A percentile compares a stretch with the other conserved stretches of the same genome.
phyloP scores from a whole-genome alignment of 2,329 filamentous ascomycete species.

The Rhynchosporium secalis region DNA sequence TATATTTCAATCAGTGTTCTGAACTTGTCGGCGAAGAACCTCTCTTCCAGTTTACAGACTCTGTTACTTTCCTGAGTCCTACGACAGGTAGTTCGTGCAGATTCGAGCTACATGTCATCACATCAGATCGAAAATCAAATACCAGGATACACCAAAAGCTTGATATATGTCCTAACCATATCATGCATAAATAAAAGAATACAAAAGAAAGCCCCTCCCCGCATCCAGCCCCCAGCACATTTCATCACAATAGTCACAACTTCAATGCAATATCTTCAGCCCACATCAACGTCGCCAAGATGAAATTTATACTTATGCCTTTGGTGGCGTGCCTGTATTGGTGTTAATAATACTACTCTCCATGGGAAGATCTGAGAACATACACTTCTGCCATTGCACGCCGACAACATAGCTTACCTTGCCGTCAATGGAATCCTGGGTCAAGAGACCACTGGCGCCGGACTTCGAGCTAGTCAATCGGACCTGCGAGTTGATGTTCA shows the following conservation, averaged over 20 bases:
- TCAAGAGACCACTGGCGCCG: constrained; percentile 44
- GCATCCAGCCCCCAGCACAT: neutral
- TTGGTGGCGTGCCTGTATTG: constrained; percentile 7
- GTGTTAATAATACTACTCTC: neutral
- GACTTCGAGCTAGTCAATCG: constrained; percentile 42
- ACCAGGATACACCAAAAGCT: constrained; percentile 25
- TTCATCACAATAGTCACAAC: neutral
- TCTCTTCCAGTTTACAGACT: too few relatives aligned
- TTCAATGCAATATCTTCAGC: constrained; percentile 15
- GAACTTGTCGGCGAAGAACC: too few relatives aligned
- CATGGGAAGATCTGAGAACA: neutral
- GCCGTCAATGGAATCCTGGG: constrained; percentile 51
- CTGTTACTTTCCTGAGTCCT: too few relatives aligned
- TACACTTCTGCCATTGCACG: constrained; percentile 43
- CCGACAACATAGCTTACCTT: constrained; percentile 47
- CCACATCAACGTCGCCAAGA: neutral
- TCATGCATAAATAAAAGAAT: neutral
- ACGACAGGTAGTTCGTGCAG: too few relatives aligned
- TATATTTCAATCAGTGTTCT: too few relatives aligned
- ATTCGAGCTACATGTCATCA: too few relatives aligned
- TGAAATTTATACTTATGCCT: neutral
- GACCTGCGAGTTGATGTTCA: constrained; percentile 56
- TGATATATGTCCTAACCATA: constrained; percentile 25
- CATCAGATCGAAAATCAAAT: neutral
- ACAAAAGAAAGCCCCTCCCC: neutral